Evolutionary conservation across 306 rosid genomes (phyloP), one percentile per base, ranked within the genome.

Genomic region (Abrus precatorius): DNA sequence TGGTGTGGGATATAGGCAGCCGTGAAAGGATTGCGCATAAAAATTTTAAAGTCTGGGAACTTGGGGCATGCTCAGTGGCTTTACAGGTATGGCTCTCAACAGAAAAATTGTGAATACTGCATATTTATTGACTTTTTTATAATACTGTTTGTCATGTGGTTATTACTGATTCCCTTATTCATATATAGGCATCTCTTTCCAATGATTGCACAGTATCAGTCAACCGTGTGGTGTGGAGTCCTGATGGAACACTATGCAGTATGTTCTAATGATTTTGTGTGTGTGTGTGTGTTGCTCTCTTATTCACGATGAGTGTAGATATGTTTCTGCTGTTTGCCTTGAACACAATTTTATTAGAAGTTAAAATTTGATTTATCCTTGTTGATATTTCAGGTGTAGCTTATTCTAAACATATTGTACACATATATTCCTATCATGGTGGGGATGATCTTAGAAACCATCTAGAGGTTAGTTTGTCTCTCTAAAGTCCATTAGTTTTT

Each of bases 151-250:
- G 53, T 48, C 71, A 63, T 44, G 76, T 47, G 66, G 78, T 60
- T 65, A 87, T 76, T 20, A 30, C 81, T 52, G 32, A 71, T 78
- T 79, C 72, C 65, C 55, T 72, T 62, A 33, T 88, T 86, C 56
- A 78, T 72, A 32, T 67, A 5, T 85, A 96, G 99, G 95, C 95
- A 74, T 87, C 97, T 53, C 84, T 96, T 82, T 60, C 93, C 74
- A 86, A 69, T 78, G 99, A 96, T 71, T 89, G 86, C 86, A 75
- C 97, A 9, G 91, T 92, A 56, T 93, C 99, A 56, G 86, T 96
- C 55, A 93, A 96, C 74, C 93, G 99, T 9, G 99, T 96, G 73
- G 84, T 93, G 84, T 96, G 98, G 98, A 93, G 97, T 87, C 97
- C 98, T 84, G 99, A 96, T 77, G 99, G 99, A 83, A 82, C 87